A percentile compares a stretch with the other conserved stretches of the same genome.
These are phyloP conservation scores for Nakaseomyces kungkrabaensis DNA, from an alignment of 1,139 yeast genomes.

Conservation along the genomic window DNA sequence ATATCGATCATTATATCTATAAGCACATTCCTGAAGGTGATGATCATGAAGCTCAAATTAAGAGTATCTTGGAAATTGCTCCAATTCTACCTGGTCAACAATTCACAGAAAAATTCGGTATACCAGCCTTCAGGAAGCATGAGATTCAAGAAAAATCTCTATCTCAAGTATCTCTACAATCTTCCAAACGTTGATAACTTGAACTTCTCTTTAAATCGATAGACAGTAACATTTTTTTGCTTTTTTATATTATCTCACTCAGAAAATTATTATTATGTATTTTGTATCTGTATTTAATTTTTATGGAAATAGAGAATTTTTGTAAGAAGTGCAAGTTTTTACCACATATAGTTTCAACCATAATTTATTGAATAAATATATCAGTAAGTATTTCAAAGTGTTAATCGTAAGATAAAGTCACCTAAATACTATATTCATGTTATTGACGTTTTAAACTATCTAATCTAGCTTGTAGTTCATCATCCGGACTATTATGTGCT, in stretches of 20 bases:
- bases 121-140: slow-evolving; percentile 56
- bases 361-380: too few species aligned
- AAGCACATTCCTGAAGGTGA: slow-evolving; percentile 42
- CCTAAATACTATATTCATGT: neutral
- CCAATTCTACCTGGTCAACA: slow-evolving; percentile 74
- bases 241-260: neutral
- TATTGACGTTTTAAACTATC: slow-evolving; percentile 66
- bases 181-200: neutral
- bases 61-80: slow-evolving; percentile 49
- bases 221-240: neutral
- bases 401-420: neutral
- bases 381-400: neutral
- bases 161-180: neutral
- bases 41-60: slow-evolving; percentile 42
- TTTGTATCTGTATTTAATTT: neutral
- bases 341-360: too few species aligned
- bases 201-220: neutral
- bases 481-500: slow-evolving; percentile 47
- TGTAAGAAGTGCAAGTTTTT: too few species aligned
- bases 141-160: slow-evolving; percentile 16
- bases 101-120: slow-evolving; percentile 51
- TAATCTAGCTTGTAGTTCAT: slow-evolving; percentile 80
- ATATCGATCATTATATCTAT: slow-evolving; percentile 55
- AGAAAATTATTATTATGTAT: neutral
- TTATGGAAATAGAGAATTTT: neutral